Evolutionary conservation across 1,284 basidiomycete species (phyloP), one percentile per base, ranked within the genome.

Genomic region (Lignosus rhinocerotis): DNA sequence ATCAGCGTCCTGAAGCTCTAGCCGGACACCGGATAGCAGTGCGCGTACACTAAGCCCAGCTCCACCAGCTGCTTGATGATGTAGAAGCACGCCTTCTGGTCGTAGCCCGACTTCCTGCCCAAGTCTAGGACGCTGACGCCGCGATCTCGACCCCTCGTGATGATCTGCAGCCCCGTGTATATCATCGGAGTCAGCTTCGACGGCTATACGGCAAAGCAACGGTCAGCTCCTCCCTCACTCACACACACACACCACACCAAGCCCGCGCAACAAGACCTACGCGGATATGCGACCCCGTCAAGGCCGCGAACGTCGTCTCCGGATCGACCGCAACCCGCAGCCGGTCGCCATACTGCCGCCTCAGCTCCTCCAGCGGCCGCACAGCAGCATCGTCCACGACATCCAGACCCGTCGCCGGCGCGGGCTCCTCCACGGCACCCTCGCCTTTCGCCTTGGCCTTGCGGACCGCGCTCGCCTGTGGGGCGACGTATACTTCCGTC

Each of bases 61-160:
- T 88, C 84, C 3, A 85, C 77, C 8, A 94, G 77, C 64, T 91
- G 86, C 64, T 86, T 84, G 58, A 93, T 83, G 59, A 93, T 82
- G 73, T 94, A 94, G 70, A 93, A 93, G 65, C 92, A 91, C 1
- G 92, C 90, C 73, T 94, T 95, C 68, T 93, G 91, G 69, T 95
- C 93, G 67, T 94, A 93, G 46, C 84, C 84, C n/a, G 92, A 88
- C 64, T 83, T 79, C 63, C 84, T 83, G 39, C 92, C 91, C 11
- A 96, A 78, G 41, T 90, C 83, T 11, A 93, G 82, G 46, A 91
- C 88, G 14, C 90, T 89, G 3, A 92, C 80, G 8, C 94, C 94
- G 16, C 80, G 74, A 60, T 91, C 88, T 58, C 93, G 78, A 2
- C 88, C 89, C 48, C 91, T 83, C 36, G 90, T 89, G 65, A 96